phyloP scores from a whole-genome alignment of 768 basidiomycete genomes.

The Boletus subcaerulescens region DNA sequence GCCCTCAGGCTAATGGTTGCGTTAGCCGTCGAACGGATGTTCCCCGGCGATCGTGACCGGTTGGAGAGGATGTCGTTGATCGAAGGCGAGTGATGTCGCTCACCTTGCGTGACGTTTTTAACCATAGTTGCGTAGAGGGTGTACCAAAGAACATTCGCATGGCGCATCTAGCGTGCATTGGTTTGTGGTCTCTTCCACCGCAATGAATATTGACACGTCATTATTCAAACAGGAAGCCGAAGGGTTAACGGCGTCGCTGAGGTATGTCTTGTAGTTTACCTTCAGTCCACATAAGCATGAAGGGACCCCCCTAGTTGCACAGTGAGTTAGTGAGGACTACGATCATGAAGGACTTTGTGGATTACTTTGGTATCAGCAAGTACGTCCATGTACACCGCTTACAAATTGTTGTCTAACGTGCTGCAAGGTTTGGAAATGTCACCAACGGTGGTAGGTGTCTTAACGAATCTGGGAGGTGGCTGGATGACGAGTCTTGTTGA shows the following conservation, averaged over 20 bases:
- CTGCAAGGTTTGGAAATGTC: constrained; percentile 71
- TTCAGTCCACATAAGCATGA: neutral
- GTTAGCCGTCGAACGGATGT: constrained; percentile 81
- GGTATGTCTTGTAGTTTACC: constrained; percentile 33
- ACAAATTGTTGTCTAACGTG: constrained; percentile 13
- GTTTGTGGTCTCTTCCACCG: constrained; percentile 22
- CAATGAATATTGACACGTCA: neutral
- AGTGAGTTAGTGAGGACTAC: constrained; percentile 83
- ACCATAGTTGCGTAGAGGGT: constrained; percentile 53
- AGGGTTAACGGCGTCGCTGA: constrained; percentile 97
- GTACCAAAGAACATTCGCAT: constrained; percentile 83
- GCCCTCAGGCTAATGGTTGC: neutral
- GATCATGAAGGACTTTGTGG: constrained; percentile 89
- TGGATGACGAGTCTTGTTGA: neutral
- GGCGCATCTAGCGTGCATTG: constrained; percentile 90
- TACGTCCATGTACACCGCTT: constrained; percentile 12
- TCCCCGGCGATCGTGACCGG: constrained; percentile 81
- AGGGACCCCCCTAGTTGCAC: constrained; percentile 56
- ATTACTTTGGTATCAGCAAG: constrained; percentile 87
- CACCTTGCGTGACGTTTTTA: neutral
- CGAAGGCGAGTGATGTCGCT: constrained; percentile 53
- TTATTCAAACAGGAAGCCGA: constrained; percentile 50
- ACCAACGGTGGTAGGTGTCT: constrained; percentile 80
- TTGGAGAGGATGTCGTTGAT: constrained; percentile 89
- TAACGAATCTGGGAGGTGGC: neutral